Evolutionary conservation across 805 yeast genomes (phyloP), one percentile per base, ranked within the genome.

Genomic region (Brettanomyces sp.): DNA sequence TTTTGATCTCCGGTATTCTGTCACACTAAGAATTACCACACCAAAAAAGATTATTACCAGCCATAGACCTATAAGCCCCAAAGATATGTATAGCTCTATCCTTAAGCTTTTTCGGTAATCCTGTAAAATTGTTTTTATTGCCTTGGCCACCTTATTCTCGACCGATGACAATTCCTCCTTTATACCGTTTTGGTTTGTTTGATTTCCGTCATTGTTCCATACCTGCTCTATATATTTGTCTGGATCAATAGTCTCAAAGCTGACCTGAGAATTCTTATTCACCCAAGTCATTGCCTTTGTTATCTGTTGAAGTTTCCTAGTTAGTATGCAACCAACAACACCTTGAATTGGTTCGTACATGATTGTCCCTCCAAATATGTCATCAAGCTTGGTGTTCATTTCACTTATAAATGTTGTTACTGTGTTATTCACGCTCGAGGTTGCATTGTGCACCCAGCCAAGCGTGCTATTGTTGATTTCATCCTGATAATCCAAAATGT

Each of bases 251-350:
- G 68, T 54, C 0, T 95, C 95, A 1, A 87, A 57, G 1, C 66
- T 52, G 2, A 89, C 63, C 13, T 77, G 69, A 3, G 89, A 70
- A 50, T 85, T 69, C 34, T 81, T 67, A 53, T 82, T 70, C 1
- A 89, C 66, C 97, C 97, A 93, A 2, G 80, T 74, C 45, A 90
- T 63, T 0, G 95, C 98, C 30, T 74, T 58, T 51, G 85, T 85
- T 3, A 88, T 67, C 22, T 73, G 69, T 12, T 69, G 70, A 5
- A 91, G 60, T 55, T 91, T 93, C 42, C 82, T 69, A 14, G 86
- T 91, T 36, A 93, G 69, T 3, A 86, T 77, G 65, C 99, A 91
- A 32, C 81, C 79, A 4, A 90, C 84, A 0, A 88, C 78, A 0
- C 82, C 72, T 28, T 73, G 70, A 41, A 88, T 70, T 0, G 95